Conservation (phyloP, 306 rosid species). For the Acacia melanoxylon region DNA sequence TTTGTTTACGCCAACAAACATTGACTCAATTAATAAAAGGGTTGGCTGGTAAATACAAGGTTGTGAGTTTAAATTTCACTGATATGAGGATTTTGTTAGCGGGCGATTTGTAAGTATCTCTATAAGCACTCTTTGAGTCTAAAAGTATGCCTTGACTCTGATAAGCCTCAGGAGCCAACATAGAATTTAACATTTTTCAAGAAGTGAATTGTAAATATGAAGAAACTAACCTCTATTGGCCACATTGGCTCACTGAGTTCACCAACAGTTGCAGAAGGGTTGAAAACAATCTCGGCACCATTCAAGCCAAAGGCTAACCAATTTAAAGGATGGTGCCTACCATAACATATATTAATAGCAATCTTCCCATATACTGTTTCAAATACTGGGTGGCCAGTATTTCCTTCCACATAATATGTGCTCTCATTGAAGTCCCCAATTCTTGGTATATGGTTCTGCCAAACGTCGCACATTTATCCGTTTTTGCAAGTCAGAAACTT, state of each 20-base stretch:
- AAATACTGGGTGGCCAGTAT: constrained; percentile 92
- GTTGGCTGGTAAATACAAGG: no score
- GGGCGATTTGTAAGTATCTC: no score
- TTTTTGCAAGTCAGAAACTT: not conserved
- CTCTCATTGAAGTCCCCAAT: constrained; percentile 96
- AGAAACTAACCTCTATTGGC: constrained; percentile 79
- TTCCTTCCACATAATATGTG: constrained; percentile 95
- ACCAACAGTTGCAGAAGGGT: constrained; percentile 95
- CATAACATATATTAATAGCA: constrained; percentile 87
- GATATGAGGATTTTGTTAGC: no score
- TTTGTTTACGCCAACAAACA: not conserved
- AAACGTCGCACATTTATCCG: constrained; percentile 30
- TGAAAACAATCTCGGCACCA: constrained; percentile 95
- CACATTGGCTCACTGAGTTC: constrained; percentile 97
- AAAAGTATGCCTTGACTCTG: no score
- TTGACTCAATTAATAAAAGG: no score
- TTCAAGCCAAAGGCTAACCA: constrained; percentile 94
- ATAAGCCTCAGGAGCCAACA: no score
- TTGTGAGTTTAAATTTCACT: no score
- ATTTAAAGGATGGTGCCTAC: constrained; percentile 93
- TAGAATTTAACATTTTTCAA: not conserved
- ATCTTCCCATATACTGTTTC: constrained; percentile 87
- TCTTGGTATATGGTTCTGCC: constrained; percentile 92
- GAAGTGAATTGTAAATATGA: not conserved
- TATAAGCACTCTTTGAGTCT: no score